Conservation (phyloP, 2,329 filamentous ascomycete species). For the Didymella pomorum region DNA sequence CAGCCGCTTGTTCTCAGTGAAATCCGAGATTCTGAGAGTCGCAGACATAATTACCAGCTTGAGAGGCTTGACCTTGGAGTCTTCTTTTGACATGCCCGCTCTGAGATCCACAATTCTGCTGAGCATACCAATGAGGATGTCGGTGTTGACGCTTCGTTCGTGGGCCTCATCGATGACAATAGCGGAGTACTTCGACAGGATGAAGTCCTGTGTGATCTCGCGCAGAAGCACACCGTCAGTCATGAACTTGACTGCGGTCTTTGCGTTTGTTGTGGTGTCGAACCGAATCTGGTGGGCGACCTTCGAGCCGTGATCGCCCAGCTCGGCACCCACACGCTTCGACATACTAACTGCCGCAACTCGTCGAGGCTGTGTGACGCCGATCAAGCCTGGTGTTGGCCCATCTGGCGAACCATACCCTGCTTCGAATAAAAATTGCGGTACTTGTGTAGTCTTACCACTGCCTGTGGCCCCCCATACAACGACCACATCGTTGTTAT, state of each 20-base stretch:
- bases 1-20: conserved; percentile 81
- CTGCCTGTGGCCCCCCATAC: conserved; percentile 95
- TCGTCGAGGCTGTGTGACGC: conserved; percentile 90
- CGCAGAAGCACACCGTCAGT: conserved; percentile 95
- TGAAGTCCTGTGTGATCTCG: conserved; percentile 89
- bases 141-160: conserved; percentile 96
- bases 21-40: conserved; percentile 87
- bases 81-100: conserved; percentile 75
- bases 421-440: conserved; percentile 93
- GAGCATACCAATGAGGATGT: conserved; percentile 97
- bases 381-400: conserved; percentile 89
- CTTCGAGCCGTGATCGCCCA: conserved; percentile 76
- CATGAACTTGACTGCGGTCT: conserved; percentile 98
- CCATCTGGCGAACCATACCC: conserved; percentile 83
- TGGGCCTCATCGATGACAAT: conserved; percentile 97
- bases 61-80: conserved; percentile 73
- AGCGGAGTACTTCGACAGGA: conserved; percentile 87
- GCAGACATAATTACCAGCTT: conserved; percentile 99
- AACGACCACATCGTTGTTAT: conserved; percentile 88
- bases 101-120: conserved; percentile 89
- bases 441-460: conserved; percentile 96
- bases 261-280: conserved; percentile 79
- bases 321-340: conserved; percentile 84
- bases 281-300: conserved; percentile 95
- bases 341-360: conserved; percentile 98